These are phyloP conservation scores for Phyllostachys edulis DNA, from an alignment of 176 grass and related monocot genomes.

Conservation along the genomic window DNA sequence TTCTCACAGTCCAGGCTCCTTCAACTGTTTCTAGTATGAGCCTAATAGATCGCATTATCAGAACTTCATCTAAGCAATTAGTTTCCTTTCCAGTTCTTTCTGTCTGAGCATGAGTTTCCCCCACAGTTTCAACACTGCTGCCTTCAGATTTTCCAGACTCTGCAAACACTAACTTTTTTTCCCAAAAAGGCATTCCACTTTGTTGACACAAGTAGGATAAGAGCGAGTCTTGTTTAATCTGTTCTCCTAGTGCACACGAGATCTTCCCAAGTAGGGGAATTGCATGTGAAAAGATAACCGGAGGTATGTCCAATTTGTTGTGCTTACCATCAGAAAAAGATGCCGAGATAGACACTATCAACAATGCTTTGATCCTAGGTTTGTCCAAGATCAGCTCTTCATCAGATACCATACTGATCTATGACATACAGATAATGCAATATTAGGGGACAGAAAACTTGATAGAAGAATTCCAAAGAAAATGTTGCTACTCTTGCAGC, in stretches of 20 bases:
- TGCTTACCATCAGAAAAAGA: slow-evolving; percentile 51
- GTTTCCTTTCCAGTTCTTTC: slow-evolving; percentile 24
- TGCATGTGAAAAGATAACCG: slow-evolving; percentile 66
- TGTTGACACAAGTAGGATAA: slow-evolving; percentile 55
- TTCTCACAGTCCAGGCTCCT: slow-evolving; percentile 56
- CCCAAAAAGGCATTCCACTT: slow-evolving; percentile 51
- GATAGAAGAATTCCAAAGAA: not conserved
- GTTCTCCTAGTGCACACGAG: slow-evolving; percentile 38
- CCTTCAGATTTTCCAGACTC: slow-evolving; percentile 36
- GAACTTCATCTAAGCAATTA: slow-evolving; percentile 35
- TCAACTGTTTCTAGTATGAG: slow-evolving; percentile 59
- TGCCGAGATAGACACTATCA: slow-evolving; percentile 69
- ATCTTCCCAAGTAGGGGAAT: slow-evolving; percentile 64
- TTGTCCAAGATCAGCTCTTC: slow-evolving; percentile 76
- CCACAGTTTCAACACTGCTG: slow-evolving; percentile 25
- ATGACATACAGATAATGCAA: slow-evolving; percentile 32
- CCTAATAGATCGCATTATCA: slow-evolving; percentile 41
- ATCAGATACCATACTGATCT: slow-evolving; percentile 59
- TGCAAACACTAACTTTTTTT: slow-evolving; percentile 13
- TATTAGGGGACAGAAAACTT: not conserved
- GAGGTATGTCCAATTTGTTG: slow-evolving; percentile 55
- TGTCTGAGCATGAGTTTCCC: not conserved
- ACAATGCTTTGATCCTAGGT: slow-evolving; percentile 55
- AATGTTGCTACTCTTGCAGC: not conserved
- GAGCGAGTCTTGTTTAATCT: slow-evolving; percentile 50